These are phyloP conservation scores for Kitagawia praeruptora DNA, from an alignment of 129 eudicot species.

Conservation along the genomic window DNA sequence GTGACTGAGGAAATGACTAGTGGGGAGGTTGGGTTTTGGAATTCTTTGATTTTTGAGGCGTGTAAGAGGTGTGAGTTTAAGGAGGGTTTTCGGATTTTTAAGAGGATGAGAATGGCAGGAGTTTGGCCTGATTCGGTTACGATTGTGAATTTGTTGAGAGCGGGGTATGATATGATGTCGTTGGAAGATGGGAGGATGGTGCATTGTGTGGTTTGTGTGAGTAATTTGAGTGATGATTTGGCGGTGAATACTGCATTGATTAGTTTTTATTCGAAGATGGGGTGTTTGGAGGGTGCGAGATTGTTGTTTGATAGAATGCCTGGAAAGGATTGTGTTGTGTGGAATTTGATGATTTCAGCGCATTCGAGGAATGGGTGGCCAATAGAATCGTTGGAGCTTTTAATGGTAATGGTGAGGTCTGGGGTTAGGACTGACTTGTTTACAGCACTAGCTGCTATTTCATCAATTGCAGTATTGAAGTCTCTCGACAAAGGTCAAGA, in stretches of 20 bases:
- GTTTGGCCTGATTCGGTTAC: slow-evolving; percentile 14
- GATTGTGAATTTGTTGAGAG: slow-evolving; percentile 19
- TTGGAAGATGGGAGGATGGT: slow-evolving; percentile 13
- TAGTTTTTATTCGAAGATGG: slow-evolving; percentile 25
- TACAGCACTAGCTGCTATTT: slow-evolving; percentile 19
- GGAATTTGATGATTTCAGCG: slow-evolving; percentile 28
- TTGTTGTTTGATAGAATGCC: slow-evolving; percentile 22
- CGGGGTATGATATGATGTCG: slow-evolving; percentile 3
- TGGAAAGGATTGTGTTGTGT: slow-evolving; percentile 19
- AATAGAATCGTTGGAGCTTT: slow-evolving; percentile 7
- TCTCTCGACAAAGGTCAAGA: slow-evolving; percentile 14
- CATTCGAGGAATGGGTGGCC: slow-evolving; percentile 15
- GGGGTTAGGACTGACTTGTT: slow-evolving; percentile 21
- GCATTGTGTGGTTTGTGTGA: slow-evolving; percentile 14
- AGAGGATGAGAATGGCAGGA: slow-evolving; percentile 15
- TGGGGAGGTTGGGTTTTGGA: slow-evolving; percentile 2
- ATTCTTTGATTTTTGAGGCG: slow-evolving; percentile 13
- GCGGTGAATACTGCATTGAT: slow-evolving; percentile 24
- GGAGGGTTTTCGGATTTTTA: slow-evolving; percentile 11
- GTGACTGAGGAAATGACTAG: slow-evolving; percentile 13
- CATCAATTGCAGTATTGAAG: slow-evolving; percentile 20
- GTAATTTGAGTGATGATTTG: slow-evolving; percentile 8
- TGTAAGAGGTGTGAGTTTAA: slow-evolving; percentile 6
- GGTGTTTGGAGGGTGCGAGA: slow-evolving; percentile 16
- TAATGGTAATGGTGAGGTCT: slow-evolving; percentile 8